Evolutionary conservation across 805 yeast species (phyloP).

Genomic region (Cyberlindnera misumaiensis): DNA sequence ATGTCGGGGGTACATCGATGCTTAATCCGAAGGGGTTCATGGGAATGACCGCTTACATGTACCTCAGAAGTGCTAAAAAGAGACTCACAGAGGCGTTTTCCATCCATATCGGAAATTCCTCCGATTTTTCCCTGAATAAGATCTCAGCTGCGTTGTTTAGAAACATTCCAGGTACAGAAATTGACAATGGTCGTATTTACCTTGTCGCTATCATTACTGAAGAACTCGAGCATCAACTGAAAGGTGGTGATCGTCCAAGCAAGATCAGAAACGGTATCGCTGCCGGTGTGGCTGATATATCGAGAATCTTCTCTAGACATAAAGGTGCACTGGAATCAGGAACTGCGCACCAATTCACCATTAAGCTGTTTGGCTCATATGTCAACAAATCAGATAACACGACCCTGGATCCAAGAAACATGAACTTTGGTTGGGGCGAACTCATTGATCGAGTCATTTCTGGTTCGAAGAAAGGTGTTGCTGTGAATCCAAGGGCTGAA

Average conservation of each 20-base stretch:
- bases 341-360: constrained; percentile 61
- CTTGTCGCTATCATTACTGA: constrained; percentile 74
- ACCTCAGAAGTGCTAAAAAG: constrained; percentile 55
- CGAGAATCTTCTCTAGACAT: constrained; percentile 64
- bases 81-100: constrained; percentile 77
- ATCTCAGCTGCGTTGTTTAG: constrained; percentile 75
- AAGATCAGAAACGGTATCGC: constrained; percentile 72
- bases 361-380: constrained; percentile 67
- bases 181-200: constrained; percentile 58
- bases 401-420: constrained; percentile 29
- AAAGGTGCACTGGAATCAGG: constrained; percentile 55
- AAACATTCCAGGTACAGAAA: constrained; percentile 64
- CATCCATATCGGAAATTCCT: constrained; percentile 52
- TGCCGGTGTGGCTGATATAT: constrained; percentile 82
- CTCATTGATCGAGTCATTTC: constrained; percentile 68
- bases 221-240: constrained; percentile 41
- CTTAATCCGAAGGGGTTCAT: constrained; percentile 60
- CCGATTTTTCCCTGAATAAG: constrained; percentile 54
- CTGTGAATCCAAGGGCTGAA: constrained; percentile 77
- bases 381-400: constrained; percentile 33
- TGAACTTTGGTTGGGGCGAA: constrained; percentile 85
- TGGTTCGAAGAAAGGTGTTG: constrained; percentile 71
- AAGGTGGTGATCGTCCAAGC: constrained; percentile 22
- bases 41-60: constrained; percentile 68
- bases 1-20: constrained; percentile 55